These are phyloP conservation scores for Kodamaea fungicola DNA, from an alignment of 1,139 yeast genomes.

Conservation along the genomic window DNA sequence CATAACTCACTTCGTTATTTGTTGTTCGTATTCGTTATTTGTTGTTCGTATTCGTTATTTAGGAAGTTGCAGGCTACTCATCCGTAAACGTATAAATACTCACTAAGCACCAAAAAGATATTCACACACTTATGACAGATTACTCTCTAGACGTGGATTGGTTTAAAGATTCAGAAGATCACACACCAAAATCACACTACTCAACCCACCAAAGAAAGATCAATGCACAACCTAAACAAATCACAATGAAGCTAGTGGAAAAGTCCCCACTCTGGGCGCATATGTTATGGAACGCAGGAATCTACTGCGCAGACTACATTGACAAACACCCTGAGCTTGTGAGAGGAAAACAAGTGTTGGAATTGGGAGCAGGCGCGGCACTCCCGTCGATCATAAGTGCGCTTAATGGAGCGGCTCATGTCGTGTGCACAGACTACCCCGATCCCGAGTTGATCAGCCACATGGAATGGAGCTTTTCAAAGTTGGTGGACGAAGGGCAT, in stretches of 20 bases:
- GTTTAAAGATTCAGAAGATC: no score
- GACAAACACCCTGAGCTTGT: constrained; percentile 62
- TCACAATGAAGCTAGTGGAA: constrained; percentile 74
- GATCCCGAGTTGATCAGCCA: constrained; percentile 78
- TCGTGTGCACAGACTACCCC: constrained; percentile 87
- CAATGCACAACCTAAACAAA: constrained; percentile 37
- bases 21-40: no score
- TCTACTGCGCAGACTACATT: constrained; percentile 75
- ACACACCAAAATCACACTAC: constrained; percentile 61
- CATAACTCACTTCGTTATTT: no score
- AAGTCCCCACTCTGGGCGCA: constrained; percentile 96
- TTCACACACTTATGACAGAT: no score
- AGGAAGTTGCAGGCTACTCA: no score
- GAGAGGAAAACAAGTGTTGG: constrained; percentile 63
- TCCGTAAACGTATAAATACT: no score
- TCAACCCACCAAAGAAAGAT: constrained; percentile 59
- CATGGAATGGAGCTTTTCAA: constrained; percentile 64
- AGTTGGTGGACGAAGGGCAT: constrained; percentile 25
- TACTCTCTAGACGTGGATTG: no score
- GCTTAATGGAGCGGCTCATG: constrained; percentile 60
- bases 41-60: no score
- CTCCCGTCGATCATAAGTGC: constrained; percentile 77
- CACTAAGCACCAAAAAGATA: no score
- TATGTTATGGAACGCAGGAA: constrained; percentile 90
- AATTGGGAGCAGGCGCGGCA: constrained; percentile 92